Base-by-base conservation (phyloP, 805 yeast species). In the Zygosaccharomyces pseudorouxii region DNA sequence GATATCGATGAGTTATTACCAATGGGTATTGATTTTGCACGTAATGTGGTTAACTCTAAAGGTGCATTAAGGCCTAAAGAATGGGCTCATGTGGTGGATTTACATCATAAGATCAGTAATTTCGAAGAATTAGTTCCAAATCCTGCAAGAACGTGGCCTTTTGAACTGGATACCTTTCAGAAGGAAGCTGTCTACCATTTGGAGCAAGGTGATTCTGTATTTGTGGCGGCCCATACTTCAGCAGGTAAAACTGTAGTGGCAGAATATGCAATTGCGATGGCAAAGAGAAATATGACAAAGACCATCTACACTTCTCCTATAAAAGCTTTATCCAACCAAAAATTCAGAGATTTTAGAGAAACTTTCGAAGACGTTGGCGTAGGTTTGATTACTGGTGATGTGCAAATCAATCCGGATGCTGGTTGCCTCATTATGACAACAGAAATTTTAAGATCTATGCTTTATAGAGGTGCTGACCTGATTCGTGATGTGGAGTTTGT, bases 211-310 rank as follows among this genome's bases (percentile, higher is more conserved):
- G 99, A 93, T 62, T 92, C 98, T 6, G 99, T 93, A 3, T 93
- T 93, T 69, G 96, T 93, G 2, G 98, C 98, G 3, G 99, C 99
- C 0, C 99, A 92, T 67, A 92, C 99, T 0, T 92, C 98, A 3
- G 99, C 99, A 0, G 99, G 99, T 69, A 92, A 92, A 63, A 92
- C 99, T 0, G 99, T 92, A 3, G 96, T 93, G 22, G 99, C 99
- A 0, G 99, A 92, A 64, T 92, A 92, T 64, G 98, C 98, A 3
- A 93, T 92, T 66, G 96, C 98, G 3, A 84, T 92, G 96, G 95
- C 98, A 1, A 79, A 83, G 52, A 75, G 96, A 63, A 92, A 93
- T 64, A 90, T 90, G 97, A 92, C 98, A 9, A 92, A 90, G 64
- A 89, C 96, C 1, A 93, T 92, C 42, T 92, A 92, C 66, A 92